A percentile compares a stretch with the other conserved stretches of the same genome.
Conservation (phyloP, 1,139 yeast genomes). For the Yamadazyma dendronema region DNA sequence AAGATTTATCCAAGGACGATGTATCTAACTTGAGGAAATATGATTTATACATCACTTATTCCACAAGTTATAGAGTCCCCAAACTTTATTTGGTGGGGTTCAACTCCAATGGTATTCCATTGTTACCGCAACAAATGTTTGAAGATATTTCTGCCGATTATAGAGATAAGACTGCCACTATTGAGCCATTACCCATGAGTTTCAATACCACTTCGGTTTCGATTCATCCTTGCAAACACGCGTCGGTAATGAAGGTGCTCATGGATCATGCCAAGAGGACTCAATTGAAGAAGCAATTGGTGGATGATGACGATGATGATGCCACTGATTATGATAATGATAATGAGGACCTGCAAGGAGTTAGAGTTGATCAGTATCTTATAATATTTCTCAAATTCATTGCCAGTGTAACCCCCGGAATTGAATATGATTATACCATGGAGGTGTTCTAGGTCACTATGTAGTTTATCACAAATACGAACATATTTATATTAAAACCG, state of each 20-base stretch:
- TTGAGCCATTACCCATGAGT: conserved; percentile 86
- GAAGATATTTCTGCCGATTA: conserved; percentile 91
- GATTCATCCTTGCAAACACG: conserved; percentile 95
- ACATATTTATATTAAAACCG: too few relatives aligned
- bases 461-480: too few relatives aligned
- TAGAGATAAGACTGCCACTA: conserved; percentile 93
- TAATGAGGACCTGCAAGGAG: conserved; percentile 24
- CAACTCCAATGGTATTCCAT: conserved; percentile 78
- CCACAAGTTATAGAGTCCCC: conserved; percentile 95
- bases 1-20: conserved; percentile 30
- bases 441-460: conserved; percentile 67
- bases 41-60: conserved; percentile 86
- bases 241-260: conserved; percentile 87
- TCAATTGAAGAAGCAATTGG: conserved; percentile 25
- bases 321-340: neutral
- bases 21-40: conserved; percentile 59
- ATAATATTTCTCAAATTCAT: conserved; percentile 88
- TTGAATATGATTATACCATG: conserved; percentile 96
- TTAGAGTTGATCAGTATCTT: conserved; percentile 88
- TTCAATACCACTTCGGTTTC: conserved; percentile 80
- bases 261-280: conserved; percentile 51
- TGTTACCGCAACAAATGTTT: conserved; percentile 87
- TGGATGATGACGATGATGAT: conserved; percentile 3
- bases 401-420: conserved; percentile 96
- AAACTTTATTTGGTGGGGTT: conserved; percentile 91